Base-by-base conservation (phyloP, 352 stramenopile genomes). In the Lagenidium giganteum region DNA sequence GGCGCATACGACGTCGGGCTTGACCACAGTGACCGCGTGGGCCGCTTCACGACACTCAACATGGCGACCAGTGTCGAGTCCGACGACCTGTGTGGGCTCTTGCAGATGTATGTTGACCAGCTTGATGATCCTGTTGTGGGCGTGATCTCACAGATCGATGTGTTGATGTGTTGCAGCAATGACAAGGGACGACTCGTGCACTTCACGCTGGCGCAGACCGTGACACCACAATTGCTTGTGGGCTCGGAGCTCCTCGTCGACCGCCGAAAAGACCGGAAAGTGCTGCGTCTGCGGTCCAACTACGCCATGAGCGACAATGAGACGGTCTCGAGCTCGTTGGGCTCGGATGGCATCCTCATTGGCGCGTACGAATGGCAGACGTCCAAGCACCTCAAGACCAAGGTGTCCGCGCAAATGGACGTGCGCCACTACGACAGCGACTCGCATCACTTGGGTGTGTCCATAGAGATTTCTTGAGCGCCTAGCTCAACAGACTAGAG, bases 371-470 rank as follows among this genome's bases (percentile, higher is more conserved):
- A 87, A 49, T 90, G 78, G 78, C 74, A 63, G 36, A 86, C 75
- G 12, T 87, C 75, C 30, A 53, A 62, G 49, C 60, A 90, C 41
- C 58, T 90, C 32, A 87, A 83, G 60, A 90, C 78, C 34, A 72
- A 74, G 28, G 63, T 87, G 37, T 67, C 70, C 48, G 74, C 74
- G 46, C 78, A 87, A 49, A 87, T 87, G 74, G 78, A 90, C 48
- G 61, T 90, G 47, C 72, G 78, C 31, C 72, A 90, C 57, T 90
- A 84, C 53, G 78, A 90, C 52, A 90, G 78, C 46, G 78, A 90
- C 62, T 86, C 70, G 62, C 74, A 90, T 56, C 74, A 87, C 42
- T 64, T 90, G 16, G 78, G 78, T 32, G 78, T 90, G 47, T 87
- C 78, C 54, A 87, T 87, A 81, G 74, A 90, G 56, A 86, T 90